Conservation (phyloP, 345 rosid species). For the Populus tremula region DNA sequence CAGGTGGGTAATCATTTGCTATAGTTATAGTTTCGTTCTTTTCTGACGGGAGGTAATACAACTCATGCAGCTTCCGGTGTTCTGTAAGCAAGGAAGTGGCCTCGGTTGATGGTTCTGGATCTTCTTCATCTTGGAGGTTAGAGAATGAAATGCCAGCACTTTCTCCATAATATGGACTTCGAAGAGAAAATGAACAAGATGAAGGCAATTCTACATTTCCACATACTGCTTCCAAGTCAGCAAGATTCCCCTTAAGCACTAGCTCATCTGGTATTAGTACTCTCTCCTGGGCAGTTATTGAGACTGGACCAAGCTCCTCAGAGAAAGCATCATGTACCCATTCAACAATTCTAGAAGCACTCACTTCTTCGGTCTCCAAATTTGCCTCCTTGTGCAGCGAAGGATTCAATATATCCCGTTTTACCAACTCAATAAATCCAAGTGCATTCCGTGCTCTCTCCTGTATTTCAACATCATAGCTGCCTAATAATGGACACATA, state of each 20-base stretch:
- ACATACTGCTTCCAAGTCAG: conserved; percentile 58
- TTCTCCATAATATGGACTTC: conserved; percentile 34
- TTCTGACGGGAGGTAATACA: conserved; percentile 75
- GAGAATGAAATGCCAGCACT: conserved; percentile 37
- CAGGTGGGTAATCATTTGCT: conserved; percentile 71
- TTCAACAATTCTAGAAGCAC: conserved; percentile 40
- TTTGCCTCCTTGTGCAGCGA: conserved; percentile 22
- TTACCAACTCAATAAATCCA: conserved; percentile 60
- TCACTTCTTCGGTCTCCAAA: conserved; percentile 26
- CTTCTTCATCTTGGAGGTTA: conserved; percentile 45
- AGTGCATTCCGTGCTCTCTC: conserved; percentile 75
- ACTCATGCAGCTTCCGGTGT: conserved; percentile 83
- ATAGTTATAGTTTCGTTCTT: conserved; percentile 33
- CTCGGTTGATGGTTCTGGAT: conserved; percentile 54
- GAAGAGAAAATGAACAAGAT: conserved; percentile 42
- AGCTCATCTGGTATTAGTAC: conserved; percentile 63
- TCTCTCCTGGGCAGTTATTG: conserved; percentile 62
- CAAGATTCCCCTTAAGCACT: conserved; percentile 65
- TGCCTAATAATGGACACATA: conserved; percentile 46
- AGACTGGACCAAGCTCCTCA: conserved; percentile 75
- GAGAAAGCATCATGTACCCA: conserved; percentile 60
- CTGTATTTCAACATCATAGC: conserved; percentile 72
- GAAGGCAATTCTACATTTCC: conserved; percentile 43
- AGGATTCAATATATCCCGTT: conserved; percentile 35
- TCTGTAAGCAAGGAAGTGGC: conserved; percentile 73